Evolutionary conservation across 164 flowering plant genomes (phyloP).

Genomic region (Buxus sempervirens): DNA sequence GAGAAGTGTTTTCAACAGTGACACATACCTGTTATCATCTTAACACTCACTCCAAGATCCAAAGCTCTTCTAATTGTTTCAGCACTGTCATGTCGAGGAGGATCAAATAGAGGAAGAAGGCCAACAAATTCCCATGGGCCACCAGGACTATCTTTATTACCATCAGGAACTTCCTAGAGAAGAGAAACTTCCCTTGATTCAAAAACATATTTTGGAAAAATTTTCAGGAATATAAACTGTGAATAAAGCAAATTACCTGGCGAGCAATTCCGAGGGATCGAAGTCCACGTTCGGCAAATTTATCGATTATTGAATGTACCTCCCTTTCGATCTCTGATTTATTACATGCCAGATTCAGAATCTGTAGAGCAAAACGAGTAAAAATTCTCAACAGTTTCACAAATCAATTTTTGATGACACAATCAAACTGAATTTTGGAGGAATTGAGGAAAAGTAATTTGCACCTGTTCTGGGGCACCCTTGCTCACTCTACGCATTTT

Average conservation of each 20-base stretch:
- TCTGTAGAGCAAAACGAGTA: constrained; percentile 28
- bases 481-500: constrained; percentile 42
- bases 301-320: constrained; percentile 56
- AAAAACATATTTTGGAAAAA: neutral
- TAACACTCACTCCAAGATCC: constrained; percentile 66
- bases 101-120: constrained; percentile 70
- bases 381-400: neutral
- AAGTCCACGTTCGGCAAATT: constrained; percentile 65
- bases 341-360: constrained; percentile 47
- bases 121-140: constrained; percentile 72
- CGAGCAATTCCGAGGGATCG: constrained; percentile 62
- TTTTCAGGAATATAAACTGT: neutral
- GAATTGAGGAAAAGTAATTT: neutral
- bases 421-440: neutral
- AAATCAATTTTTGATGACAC: neutral
- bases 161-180: constrained; percentile 52
- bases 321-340: constrained; percentile 39
- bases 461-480: constrained; percentile 43
- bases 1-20: neutral
- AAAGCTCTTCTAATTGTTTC: constrained; percentile 65
- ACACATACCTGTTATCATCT: constrained; percentile 65
- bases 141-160: constrained; percentile 53
- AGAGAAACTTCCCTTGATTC: neutral
- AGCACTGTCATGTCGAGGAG: constrained; percentile 77
- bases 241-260: constrained; percentile 34